Conservation (phyloP, 1,284 basidiomycete species). For the Caloboletus firmus region DNA sequence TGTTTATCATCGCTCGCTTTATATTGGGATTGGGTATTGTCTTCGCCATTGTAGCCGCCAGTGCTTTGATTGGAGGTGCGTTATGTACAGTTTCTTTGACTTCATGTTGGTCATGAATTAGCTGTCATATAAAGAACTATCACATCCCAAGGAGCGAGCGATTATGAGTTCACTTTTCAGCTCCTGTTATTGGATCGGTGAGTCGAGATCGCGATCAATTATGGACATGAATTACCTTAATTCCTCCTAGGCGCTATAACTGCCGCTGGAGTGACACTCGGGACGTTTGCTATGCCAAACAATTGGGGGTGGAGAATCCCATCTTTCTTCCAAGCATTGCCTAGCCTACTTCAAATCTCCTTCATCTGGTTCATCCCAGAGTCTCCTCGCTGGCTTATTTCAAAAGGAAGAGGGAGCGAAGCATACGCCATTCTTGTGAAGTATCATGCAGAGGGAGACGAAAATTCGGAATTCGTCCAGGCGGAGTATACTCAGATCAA, state of each 20-base stretch:
- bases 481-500: conserved; percentile 20
- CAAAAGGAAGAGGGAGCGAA: conserved; percentile 49
- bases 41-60: conserved; percentile 16
- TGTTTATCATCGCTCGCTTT: conserved; percentile 21
- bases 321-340: conserved; percentile 46
- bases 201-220: neutral
- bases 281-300: conserved; percentile 47
- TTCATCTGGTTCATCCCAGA: conserved; percentile 55
- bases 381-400: conserved; percentile 60
- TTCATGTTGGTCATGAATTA: neutral
- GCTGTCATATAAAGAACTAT: conserved; percentile 9
- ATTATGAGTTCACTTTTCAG: conserved; percentile 10
- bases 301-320: conserved; percentile 44
- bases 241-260: conserved; percentile 8
- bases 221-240: neutral
- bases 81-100: neutral
- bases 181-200: conserved; percentile 11
- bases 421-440: conserved; percentile 16
- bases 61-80: conserved; percentile 19
- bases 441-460: conserved; percentile 21
- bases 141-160: conserved; percentile 21
- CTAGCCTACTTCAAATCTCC: conserved; percentile 49
- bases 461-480: conserved; percentile 19
- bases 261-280: conserved; percentile 40
- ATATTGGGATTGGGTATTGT: conserved; percentile 10